phyloP scores from a whole-genome alignment of 148 eudicot genomes.

The Fallopia convolvulus region DNA sequence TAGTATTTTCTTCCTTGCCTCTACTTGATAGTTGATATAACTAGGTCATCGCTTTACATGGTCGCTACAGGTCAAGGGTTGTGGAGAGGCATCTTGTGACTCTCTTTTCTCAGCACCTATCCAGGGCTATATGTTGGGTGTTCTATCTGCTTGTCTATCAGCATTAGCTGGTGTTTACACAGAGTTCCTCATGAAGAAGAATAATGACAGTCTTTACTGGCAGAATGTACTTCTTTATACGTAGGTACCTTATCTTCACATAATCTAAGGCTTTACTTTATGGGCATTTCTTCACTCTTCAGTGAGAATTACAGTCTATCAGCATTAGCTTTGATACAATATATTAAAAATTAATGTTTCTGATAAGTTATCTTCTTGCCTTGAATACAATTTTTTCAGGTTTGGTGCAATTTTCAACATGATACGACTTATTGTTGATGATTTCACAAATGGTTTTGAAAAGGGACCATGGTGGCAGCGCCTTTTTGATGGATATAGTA shows the following conservation, averaged over 20 bases:
- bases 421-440: slow-evolving; percentile 70
- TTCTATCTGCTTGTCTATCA: slow-evolving; percentile 94
- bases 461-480: slow-evolving; percentile 95
- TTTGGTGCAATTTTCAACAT: slow-evolving; percentile 89
- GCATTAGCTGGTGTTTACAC: slow-evolving; percentile 98
- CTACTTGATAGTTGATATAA: background rate
- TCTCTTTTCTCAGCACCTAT: slow-evolving; percentile 91
- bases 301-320: background rate
- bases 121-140: slow-evolving; percentile 86
- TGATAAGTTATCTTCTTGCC: background rate
- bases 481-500: slow-evolving; percentile 73
- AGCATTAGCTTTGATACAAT: background rate
- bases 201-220: slow-evolving; percentile 92
- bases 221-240: slow-evolving; percentile 94
- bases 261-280: background rate
- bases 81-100: slow-evolving; percentile 84
- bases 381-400: slow-evolving; percentile 24
- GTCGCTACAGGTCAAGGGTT: slow-evolving; percentile 66
- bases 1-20: background rate
- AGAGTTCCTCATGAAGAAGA: slow-evolving; percentile 95
- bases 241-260: slow-evolving; percentile 45
- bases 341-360: background rate
- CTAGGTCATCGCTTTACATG: background rate
- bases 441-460: slow-evolving; percentile 80
- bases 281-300: background rate